Base-by-base conservation (phyloP, 1,284 basidiomycete genomes). In the Athelia sp. region DNA sequence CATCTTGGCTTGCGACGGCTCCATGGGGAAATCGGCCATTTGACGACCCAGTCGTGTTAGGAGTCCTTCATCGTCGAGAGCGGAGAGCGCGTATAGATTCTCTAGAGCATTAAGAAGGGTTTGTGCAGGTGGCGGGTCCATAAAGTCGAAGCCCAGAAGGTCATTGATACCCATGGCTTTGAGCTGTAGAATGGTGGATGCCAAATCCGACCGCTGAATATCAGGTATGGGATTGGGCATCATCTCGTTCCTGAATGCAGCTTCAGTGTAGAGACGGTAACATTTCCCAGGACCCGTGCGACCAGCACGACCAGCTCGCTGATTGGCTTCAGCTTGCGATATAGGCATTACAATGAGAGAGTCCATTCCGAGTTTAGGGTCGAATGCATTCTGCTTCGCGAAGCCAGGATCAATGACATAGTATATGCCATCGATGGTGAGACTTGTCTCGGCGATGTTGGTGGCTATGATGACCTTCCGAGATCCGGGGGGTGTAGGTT, bases 91-190 rank as follows among this genome's bases (percentile, higher is more conserved):
- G 67, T 97, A 98, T 2, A 99, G 71, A 52, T 90, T 85, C 65
- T 99, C 96, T 35, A 99, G 72, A 0, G 97, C 97, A 2, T 92
- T 94, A 47, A 97, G 74, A 83, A 99, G 91, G 4, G 95, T 98
- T 61, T 90, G 93, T 0, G 94, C 90, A 0, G 96, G 95, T 24
- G 97, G 97, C 1, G 96, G 94, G 66, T 99, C 97, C 96, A 99
- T 98, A 64, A 98, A 99, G 67, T 98, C 96, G 66, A 99, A 99
- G 67, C 93, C 92, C 55, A 99, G 84, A 18, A 99, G 73, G 65
- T 99, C 95, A 62, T 99, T 99, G 72, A 99, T 84, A 29, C 97
- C 97, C 95, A 99, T 98, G 2, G 97, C 95, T 66, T 99, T 99
- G 54, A 99, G 77, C 70, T 94, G 90, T 17, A 99, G 71, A 62